phyloP scores from a whole-genome alignment of 768 basidiomycete species.

The Baorangia bicolor region DNA sequence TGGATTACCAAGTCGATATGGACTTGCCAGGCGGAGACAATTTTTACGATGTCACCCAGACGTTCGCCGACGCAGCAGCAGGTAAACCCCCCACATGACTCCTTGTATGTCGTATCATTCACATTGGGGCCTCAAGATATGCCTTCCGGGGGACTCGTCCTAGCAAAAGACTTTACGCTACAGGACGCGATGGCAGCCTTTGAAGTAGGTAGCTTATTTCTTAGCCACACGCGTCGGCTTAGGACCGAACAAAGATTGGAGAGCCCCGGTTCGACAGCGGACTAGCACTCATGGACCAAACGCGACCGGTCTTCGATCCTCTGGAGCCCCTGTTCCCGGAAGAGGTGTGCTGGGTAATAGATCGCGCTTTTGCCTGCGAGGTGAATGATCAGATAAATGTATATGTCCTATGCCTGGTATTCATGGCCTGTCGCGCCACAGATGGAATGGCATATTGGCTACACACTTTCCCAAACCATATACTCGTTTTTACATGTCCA shows the following conservation, averaged over 20 bases:
- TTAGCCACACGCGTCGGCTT: conserved; percentile 13
- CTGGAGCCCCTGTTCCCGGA: conserved; percentile 62
- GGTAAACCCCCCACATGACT: conserved; percentile 41
- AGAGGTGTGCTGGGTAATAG: conserved; percentile 88
- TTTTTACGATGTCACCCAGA: conserved; percentile 61
- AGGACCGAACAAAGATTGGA: conserved; percentile 64
- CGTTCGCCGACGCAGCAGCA: conserved; percentile 59
- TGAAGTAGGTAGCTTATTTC: conserved; percentile 51
- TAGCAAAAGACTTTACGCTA: conserved; percentile 69
- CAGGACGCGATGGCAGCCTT: conserved; percentile 94
- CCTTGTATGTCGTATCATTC: conserved; percentile 1
- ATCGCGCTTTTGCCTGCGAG: conserved; percentile 75
- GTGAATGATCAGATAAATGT: conserved; percentile 41
- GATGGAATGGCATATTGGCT: conserved; percentile 89
- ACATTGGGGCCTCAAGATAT: conserved; percentile 48
- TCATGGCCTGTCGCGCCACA: conserved; percentile 33
- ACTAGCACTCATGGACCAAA: conserved; percentile 45
- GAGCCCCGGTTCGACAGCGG: conserved; percentile 91
- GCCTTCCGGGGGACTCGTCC: conserved; percentile 57
- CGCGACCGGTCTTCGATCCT: conserved; percentile 58
- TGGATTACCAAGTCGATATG: conserved; percentile 16
- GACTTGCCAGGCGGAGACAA: conserved; percentile 54
- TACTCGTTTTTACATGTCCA: conserved; percentile 78
- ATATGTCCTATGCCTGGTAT: conserved; percentile 8
- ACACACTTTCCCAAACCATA: conserved; percentile 82